Evolutionary conservation across 768 basidiomycete genomes (phyloP).

Genomic region (Naganishia kalamii): DNA sequence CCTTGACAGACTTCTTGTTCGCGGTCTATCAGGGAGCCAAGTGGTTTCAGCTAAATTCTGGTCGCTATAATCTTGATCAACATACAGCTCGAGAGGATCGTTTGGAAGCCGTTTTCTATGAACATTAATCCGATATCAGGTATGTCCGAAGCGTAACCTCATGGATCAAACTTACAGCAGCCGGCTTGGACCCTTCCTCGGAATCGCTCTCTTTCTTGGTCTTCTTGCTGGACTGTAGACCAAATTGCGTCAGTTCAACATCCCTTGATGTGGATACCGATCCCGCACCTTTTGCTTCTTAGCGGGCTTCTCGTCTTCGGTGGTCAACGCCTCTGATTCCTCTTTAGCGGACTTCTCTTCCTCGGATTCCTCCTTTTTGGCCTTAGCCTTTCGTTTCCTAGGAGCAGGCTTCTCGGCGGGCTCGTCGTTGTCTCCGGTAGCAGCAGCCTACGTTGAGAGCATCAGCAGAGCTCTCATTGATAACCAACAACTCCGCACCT

Average conservation of each 20-base stretch:
- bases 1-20: conserved; percentile 18
- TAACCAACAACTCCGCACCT: not conserved
- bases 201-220: not conserved
- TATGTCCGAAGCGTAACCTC: not conserved
- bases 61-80: not conserved
- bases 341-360: not conserved
- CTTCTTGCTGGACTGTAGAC: not conserved
- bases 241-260: not conserved
- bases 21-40: not conserved
- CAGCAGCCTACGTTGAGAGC: not conserved
- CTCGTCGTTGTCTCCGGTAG: not conserved
- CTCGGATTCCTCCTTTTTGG: conserved; percentile 15
- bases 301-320: conserved; percentile 5
- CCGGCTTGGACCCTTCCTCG: conserved; percentile 3
- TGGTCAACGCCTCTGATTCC: not conserved
- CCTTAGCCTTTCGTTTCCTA: conserved; percentile 17
- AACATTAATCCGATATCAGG: not conserved
- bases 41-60: not conserved
- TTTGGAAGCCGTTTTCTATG: not conserved
- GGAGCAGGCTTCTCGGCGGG: not conserved
- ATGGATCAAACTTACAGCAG: not conserved
- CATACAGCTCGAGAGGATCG: conserved; percentile 15
- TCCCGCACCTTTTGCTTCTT: not conserved
- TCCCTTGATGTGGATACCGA: not conserved
- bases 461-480: not conserved